Evolutionary conservation across 1,139 yeast genomes (phyloP).

Genomic region (Pichia cactophila): DNA sequence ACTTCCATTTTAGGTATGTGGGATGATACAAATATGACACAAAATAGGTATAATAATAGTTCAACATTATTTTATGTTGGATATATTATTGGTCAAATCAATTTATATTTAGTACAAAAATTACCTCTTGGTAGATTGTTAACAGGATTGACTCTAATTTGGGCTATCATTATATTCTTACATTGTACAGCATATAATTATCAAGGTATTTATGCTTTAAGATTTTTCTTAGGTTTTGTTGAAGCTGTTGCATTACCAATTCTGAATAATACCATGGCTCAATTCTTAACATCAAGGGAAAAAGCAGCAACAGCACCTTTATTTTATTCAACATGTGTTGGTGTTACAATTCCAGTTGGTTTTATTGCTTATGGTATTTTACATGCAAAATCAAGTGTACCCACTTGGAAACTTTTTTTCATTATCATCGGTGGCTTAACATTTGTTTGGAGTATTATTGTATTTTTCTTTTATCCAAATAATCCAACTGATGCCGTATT

Average conservation of each 20-base stretch:
- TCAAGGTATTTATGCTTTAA: constrained; percentile 30
- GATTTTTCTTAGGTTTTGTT: constrained; percentile 32
- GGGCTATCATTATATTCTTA: constrained; percentile 29
- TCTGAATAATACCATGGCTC: constrained; percentile 31
- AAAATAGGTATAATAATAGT: constrained; percentile 31
- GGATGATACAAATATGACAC: constrained; percentile 34
- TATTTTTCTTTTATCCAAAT: constrained; percentile 30
- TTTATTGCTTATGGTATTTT: constrained; percentile 34
- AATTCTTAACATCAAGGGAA: constrained; percentile 31
- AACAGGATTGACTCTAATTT: constrained; percentile 24
- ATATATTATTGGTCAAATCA: constrained; percentile 32
- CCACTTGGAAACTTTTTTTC: constrained; percentile 31
- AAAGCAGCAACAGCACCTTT: constrained; percentile 32
- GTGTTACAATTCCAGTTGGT: constrained; percentile 32
- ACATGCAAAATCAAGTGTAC: constrained; percentile 19
- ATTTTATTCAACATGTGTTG: constrained; percentile 32
- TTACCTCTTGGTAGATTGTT: constrained; percentile 30
- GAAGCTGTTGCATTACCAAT: constrained; percentile 32
- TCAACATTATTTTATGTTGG: constrained; percentile 41
- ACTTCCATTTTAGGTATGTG: constrained; percentile 40
- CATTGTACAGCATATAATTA: constrained; percentile 30
- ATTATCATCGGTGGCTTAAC: constrained; percentile 33
- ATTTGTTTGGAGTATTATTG: constrained; percentile 26
- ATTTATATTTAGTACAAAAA: constrained; percentile 28
- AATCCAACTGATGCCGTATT: constrained; percentile 32